These are phyloP conservation scores for Trapa incisa DNA, from an alignment of 345 rosid genomes.

Conservation along the genomic window DNA sequence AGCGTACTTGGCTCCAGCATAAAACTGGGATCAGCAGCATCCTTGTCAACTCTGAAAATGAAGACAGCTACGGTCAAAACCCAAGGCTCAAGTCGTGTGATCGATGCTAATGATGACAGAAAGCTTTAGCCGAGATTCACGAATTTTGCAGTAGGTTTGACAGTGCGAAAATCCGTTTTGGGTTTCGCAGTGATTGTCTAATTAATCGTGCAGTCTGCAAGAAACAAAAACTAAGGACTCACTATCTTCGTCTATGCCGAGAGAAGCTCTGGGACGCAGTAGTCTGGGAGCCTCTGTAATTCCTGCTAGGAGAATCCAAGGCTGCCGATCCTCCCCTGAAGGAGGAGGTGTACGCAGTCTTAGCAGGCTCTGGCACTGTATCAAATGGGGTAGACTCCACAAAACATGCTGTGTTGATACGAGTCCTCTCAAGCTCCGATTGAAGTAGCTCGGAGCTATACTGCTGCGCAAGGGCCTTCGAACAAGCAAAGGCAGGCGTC, in stretches of 20 bases:
- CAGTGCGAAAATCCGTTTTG: too few species aligned
- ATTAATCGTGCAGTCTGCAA: too few species aligned
- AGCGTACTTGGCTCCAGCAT: not conserved
- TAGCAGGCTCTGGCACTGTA: slow-evolving; percentile 50
- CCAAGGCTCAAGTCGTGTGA: not conserved
- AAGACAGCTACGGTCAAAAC: not conserved
- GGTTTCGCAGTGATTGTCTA: too few species aligned
- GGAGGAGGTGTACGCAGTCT: slow-evolving; percentile 39
- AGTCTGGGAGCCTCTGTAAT: slow-evolving; percentile 30
- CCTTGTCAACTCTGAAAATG: not conserved
- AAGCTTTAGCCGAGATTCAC: not conserved
- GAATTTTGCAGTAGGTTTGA: too few species aligned
- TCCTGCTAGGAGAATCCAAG: slow-evolving; percentile 57
- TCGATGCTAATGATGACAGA: not conserved
- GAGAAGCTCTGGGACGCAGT: slow-evolving; percentile 47
- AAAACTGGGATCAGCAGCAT: not conserved
- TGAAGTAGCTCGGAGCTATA: slow-evolving; percentile 67
- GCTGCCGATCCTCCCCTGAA: slow-evolving; percentile 46
- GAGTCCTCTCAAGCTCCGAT: slow-evolving; percentile 79
- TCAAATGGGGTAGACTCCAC: slow-evolving; percentile 57
- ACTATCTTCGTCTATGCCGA: slow-evolving; percentile 48
- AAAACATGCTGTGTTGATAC: slow-evolving; percentile 86
- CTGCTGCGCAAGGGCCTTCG: slow-evolving; percentile 78
- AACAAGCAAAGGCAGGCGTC: not conserved
- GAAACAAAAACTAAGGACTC: not conserved